Percentiles rank a stretch among this genome's conserved stretches.
Evolutionary conservation across 805 yeast genomes (phyloP).

Genomic region (Candida silvicultrix): DNA sequence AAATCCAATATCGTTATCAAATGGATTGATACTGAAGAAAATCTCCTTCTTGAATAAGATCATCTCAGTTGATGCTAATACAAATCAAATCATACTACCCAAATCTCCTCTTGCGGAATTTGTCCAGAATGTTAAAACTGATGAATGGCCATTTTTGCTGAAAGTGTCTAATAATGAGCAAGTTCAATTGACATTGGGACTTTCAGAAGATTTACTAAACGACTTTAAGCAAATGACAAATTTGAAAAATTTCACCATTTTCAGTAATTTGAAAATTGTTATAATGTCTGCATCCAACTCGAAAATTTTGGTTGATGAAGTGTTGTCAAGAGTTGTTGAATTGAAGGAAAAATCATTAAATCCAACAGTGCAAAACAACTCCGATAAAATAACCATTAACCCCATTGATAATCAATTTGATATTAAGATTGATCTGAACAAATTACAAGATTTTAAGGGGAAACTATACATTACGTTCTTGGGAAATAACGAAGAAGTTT

Average conservation of each 20-base stretch:
- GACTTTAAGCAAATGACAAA: background rate
- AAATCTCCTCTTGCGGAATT: constrained; percentile 3
- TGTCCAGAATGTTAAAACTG: constrained; percentile 5
- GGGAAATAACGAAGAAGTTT: constrained; percentile 2
- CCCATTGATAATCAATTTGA: background rate
- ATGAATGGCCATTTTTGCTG: constrained; percentile 7
- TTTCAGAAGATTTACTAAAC: background rate
- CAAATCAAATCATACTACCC: constrained; percentile 1
- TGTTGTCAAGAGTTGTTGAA: background rate
- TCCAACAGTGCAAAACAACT: background rate
- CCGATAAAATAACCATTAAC: background rate
- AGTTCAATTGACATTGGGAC: constrained; percentile 1
- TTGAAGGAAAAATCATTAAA: background rate
- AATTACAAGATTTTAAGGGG: background rate
- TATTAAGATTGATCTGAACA: background rate
- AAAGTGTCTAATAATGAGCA: constrained; percentile 1
- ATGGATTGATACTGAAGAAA: background rate
- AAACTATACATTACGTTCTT: background rate
- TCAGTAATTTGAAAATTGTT: background rate
- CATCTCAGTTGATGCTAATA: background rate
- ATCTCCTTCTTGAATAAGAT: background rate
- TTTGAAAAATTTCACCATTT: background rate
- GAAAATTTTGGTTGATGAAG: background rate
- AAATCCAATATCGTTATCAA: background rate
- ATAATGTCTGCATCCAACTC: background rate